phyloP scores from a whole-genome alignment of 2,329 filamentous ascomycete species.

The Chaetomiaceae sp. region DNA sequence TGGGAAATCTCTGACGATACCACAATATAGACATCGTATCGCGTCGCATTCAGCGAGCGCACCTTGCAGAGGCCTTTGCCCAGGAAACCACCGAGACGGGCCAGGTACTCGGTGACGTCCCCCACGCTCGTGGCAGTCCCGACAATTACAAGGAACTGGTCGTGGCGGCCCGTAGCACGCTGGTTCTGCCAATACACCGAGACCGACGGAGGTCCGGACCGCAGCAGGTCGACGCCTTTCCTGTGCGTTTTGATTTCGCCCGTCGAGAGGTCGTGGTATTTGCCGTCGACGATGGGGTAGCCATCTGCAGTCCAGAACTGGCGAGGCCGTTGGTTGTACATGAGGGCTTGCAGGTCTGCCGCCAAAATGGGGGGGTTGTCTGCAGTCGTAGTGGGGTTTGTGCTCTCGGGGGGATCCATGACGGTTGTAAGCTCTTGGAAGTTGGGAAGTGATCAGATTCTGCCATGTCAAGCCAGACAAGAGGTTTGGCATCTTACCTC shows the following conservation, averaged over 20 bases:
- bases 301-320: slow-evolving; percentile 1
- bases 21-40: slow-evolving; percentile 2
- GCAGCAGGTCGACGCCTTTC: background rate
- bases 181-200: slow-evolving; percentile 7
- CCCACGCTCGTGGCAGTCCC: background rate
- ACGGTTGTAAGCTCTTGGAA: too few species aligned
- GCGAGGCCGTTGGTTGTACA: too few species aligned
- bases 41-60: slow-evolving; percentile 3
- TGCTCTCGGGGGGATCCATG: too few species aligned
- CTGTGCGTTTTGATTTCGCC: background rate
- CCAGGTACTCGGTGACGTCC: slow-evolving; percentile 1
- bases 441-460: too few species aligned
- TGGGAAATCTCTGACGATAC: slow-evolving; percentile 1
- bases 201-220: slow-evolving; percentile 1
- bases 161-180: background rate
- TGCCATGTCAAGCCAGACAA: too few species aligned
- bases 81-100: background rate
- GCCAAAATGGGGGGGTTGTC: too few species aligned
- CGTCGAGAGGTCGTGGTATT: slow-evolving; percentile 1
- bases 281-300: slow-evolving; percentile 8
- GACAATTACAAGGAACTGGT: background rate
- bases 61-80: slow-evolving; percentile 5
- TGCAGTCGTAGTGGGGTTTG: too few species aligned
- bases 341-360: too few species aligned
- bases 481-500: too few species aligned